phyloP scores from a whole-genome alignment of 306 rosid species.

The Acacia crassicarpa region DNA sequence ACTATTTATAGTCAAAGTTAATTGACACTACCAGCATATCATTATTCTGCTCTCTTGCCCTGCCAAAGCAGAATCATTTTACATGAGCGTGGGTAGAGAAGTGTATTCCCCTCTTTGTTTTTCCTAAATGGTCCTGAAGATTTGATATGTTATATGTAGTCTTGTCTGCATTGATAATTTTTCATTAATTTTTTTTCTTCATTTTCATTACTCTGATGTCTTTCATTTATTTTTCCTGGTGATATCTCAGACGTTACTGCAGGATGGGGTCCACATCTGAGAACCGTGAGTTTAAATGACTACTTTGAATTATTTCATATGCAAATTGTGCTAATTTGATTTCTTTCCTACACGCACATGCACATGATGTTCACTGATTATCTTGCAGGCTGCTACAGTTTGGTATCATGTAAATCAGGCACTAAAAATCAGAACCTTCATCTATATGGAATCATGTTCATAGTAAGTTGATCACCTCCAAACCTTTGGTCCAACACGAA shows the following conservation, averaged over 20 bases:
- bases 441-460: constrained; percentile 79
- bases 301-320: constrained; percentile 14
- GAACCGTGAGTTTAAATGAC: constrained; percentile 52
- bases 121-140: background rate
- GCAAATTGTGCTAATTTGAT: background rate
- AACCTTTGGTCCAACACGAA: constrained; percentile 17
- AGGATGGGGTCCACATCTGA: constrained; percentile 84
- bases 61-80: background rate
- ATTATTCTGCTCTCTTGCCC: background rate
- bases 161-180: background rate
- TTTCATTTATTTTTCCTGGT: constrained; percentile 14
- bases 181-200: background rate
- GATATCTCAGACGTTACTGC: constrained; percentile 80
- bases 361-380: constrained; percentile 26
- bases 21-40: background rate
- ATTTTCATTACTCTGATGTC: constrained; percentile 30
- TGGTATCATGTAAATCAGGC: constrained; percentile 78
- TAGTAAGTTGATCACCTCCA: constrained; percentile 60
- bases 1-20: background rate
- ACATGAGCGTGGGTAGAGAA: background rate
- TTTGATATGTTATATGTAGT: background rate
- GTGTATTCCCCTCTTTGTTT: background rate
- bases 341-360: background rate
- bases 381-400: constrained; percentile 83
- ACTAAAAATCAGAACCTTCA: constrained; percentile 65